phyloP scores from a whole-genome alignment of 139 green algal genomes.

The Ettlia oleoabundans region DNA sequence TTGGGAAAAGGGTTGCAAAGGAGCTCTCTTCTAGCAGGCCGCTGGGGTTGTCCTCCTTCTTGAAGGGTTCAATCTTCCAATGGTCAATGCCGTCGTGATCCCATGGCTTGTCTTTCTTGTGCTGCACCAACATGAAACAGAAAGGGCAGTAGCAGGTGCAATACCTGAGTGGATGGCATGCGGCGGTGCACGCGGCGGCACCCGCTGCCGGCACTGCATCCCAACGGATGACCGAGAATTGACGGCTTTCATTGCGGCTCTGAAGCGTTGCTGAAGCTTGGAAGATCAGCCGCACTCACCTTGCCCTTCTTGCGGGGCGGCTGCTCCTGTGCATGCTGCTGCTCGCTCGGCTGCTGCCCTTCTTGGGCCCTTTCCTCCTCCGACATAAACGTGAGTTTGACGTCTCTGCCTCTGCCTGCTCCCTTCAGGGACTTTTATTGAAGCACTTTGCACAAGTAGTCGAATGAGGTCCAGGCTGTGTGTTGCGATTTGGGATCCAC shows the following conservation, averaged over 20 bases:
- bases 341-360: background rate
- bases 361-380: too few relatives aligned
- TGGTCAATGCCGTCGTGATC: conserved; percentile 97
- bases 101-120: conserved; percentile 93
- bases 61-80: conserved; percentile 85
- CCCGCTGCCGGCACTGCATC: background rate
- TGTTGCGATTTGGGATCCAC: too few relatives aligned
- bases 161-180: background rate
- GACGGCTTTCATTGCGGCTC: too few relatives aligned
- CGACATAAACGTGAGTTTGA: too few relatives aligned
- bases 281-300: too few relatives aligned
- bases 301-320: conserved; percentile 33
- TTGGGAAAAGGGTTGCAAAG: conserved; percentile 98
- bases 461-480: too few relatives aligned
- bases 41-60: conserved; percentile 88
- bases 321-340: background rate
- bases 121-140: conserved; percentile 55
- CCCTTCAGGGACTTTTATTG: too few relatives aligned
- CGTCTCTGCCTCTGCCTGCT: too few relatives aligned
- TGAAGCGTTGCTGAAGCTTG: too few relatives aligned
- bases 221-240: too few relatives aligned
- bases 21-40: conserved; percentile 96
- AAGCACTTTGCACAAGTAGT: too few relatives aligned
- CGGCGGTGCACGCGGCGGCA: background rate
- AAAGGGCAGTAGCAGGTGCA: background rate